A percentile compares a stretch with the other conserved stretches of the same genome.
Conservation (phyloP, 1,284 basidiomycete species). For the Ustilago bromivora region DNA sequence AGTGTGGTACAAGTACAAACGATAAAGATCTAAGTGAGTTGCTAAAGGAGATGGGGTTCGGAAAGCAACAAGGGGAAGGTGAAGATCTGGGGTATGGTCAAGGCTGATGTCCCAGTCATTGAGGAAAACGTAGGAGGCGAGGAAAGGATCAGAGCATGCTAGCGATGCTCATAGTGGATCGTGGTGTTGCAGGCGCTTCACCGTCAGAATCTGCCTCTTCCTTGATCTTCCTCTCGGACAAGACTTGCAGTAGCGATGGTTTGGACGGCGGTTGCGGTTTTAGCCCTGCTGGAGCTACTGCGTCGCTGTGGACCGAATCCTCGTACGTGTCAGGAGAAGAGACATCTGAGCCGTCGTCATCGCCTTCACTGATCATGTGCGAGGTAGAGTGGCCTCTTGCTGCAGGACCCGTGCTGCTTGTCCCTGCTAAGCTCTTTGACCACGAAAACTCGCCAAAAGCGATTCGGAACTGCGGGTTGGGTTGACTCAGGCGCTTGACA, state of each 20-base stretch:
- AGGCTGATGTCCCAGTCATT: neutral
- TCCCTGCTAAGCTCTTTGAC: conserved; percentile 7
- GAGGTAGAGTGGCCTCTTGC: neutral
- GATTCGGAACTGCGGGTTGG: conserved; percentile 45
- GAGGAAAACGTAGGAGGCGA: neutral
- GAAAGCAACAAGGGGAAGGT: neutral
- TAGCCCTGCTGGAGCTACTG: neutral
- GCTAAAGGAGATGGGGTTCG: neutral
- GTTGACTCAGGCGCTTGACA: conserved; percentile 47
- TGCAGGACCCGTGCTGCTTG: neutral
- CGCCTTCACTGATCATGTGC: conserved; percentile 16
- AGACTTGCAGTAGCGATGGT: conserved; percentile 21
- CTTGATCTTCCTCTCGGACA: conserved; percentile 27
- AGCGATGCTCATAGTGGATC: conserved; percentile 46
- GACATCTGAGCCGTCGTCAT: conserved; percentile 20
- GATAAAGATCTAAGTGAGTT: neutral
- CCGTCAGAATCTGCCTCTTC: conserved; percentile 19
- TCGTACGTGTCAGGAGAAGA: conserved; percentile 9
- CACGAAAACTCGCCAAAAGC: conserved; percentile 45
- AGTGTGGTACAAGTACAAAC: conserved; percentile 25
- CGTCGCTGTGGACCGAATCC: neutral
- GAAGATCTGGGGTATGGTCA: neutral
- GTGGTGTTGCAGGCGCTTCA: conserved; percentile 28
- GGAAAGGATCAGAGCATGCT: conserved; percentile 32
- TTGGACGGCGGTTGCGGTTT: conserved; percentile 1